phyloP scores from a whole-genome alignment of 202 grass and related monocot species.

The Hordeum pubiflorum region DNA sequence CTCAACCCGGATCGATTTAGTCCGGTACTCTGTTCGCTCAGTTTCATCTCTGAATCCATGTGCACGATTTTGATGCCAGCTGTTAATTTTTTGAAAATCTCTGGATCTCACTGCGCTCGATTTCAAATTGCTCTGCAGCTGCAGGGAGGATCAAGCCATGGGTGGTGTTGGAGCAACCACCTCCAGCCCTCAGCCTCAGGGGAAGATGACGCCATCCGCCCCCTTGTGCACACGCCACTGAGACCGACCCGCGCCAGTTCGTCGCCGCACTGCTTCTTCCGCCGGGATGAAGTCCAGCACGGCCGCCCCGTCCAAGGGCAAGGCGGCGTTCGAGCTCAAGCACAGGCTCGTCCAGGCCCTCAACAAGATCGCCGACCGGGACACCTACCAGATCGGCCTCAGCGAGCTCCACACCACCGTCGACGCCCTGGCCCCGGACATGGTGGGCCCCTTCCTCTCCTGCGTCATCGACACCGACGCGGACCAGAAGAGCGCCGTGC shows the following conservation, averaged over 20 bases:
- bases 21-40: background rate
- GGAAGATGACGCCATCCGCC: background rate
- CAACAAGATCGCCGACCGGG: constrained; percentile 81
- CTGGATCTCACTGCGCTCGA: background rate
- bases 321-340: constrained; percentile 73
- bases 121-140: background rate
- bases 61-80: background rate
- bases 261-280: background rate
- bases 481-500: constrained; percentile 71
- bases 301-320: constrained; percentile 45
- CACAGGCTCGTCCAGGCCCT: constrained; percentile 65
- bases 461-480: constrained; percentile 74
- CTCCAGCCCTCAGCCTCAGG: background rate
- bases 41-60: background rate
- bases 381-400: constrained; percentile 80
- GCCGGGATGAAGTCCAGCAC: constrained; percentile 51
- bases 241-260: background rate
- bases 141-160: constrained; percentile 10
- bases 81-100: background rate
- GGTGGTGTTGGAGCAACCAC: background rate
- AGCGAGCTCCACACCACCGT: constrained; percentile 56
- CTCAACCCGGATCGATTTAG: too few relatives aligned
- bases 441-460: constrained; percentile 73
- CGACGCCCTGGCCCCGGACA: constrained; percentile 50
- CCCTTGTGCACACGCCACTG: background rate